Base-by-base conservation (phyloP, 78 protist species). In the Dictyostelium brefeldianum region DNA sequence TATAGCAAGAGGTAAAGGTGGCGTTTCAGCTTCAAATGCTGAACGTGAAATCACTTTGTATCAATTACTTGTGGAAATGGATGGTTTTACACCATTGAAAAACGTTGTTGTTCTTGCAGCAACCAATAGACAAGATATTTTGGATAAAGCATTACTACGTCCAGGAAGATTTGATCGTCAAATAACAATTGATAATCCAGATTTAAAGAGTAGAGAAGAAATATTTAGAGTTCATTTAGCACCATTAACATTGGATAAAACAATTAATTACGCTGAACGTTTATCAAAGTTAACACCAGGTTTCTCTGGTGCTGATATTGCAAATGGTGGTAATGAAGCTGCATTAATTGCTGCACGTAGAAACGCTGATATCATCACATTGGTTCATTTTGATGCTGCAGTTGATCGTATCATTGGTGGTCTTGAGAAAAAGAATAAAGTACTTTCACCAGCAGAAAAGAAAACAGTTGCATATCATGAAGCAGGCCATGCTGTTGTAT, bases 41-140 rank as follows among this genome's bases (percentile, higher is more conserved):
- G 99, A 99, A 96, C 94, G 99, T 14, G 99, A 99, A 48, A 97
- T 96, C 87, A 98, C 99, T 11, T 96, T 99, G 79, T 98, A 99
- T 90, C 99, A 99, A 80, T 50, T 99, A 56, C 96, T 99, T 7
- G 99, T 97, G 10, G 99, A 99, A 94, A 98, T 99, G 98, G 99
- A 99, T 94, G 99, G 99, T 54, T 94, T 98, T 89, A 43, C 25
- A 54, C 51, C 97, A 50, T 57, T 91, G 41, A 77, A 59, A 15
- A 94, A 96, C 2, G 95, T 99, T 25, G 96, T 99, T 22, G 98
- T 99, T 5, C 48, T 99, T 4, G 99, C 99, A 3, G 98, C 97
- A 0, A 98, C 99, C 5, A 98, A 98, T 83, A 56, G 98, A 11
- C 90, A 97, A 0, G 99, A 98, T 71, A 93, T 96, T 5, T 82